These are phyloP conservation scores for Streptanthus diversifolius DNA, from an alignment of 345 rosid species.

Conservation along the genomic window DNA sequence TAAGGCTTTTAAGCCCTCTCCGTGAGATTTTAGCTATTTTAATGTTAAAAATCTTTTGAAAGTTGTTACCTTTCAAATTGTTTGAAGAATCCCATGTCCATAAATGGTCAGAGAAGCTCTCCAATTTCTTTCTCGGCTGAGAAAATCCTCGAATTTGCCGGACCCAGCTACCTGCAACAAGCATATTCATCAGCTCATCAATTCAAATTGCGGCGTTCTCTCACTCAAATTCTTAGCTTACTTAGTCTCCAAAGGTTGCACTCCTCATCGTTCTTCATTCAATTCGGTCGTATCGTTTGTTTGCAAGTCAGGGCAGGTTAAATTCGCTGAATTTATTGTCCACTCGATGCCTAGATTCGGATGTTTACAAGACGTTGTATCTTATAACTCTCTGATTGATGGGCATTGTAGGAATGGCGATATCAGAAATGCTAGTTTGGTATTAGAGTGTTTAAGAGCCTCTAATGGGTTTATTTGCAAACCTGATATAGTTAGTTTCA, in stretches of 20 bases:
- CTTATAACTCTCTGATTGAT: slow-evolving; percentile 46
- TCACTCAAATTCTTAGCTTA: slow-evolving; percentile 40
- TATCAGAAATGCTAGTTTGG: slow-evolving; percentile 31
- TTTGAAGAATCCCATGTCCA: slow-evolving; percentile 29
- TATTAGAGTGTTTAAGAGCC: slow-evolving; percentile 27
- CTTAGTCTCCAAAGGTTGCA: slow-evolving; percentile 40
- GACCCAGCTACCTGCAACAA: slow-evolving; percentile 37
- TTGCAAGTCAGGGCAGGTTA: slow-evolving; percentile 32
- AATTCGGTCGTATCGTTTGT: slow-evolving; percentile 38
- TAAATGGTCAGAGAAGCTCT: slow-evolving; percentile 40
- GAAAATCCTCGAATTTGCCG: slow-evolving; percentile 23
- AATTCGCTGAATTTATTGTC: slow-evolving; percentile 35
- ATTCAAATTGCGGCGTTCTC: slow-evolving; percentile 35
- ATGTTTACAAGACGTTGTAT: slow-evolving; percentile 39
- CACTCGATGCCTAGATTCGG: slow-evolving; percentile 34
- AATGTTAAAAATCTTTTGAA: neutral
- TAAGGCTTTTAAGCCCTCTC: slow-evolving; percentile 22
- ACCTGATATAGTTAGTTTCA: slow-evolving; percentile 46
- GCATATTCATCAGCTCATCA: slow-evolving; percentile 39
- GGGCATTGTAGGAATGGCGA: slow-evolving; percentile 38
- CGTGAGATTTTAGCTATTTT: neutral
- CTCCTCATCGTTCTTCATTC: slow-evolving; percentile 47
- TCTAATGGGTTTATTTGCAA: slow-evolving; percentile 19
- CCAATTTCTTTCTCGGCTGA: slow-evolving; percentile 34
- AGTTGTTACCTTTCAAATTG: slow-evolving; percentile 7